Evolutionary conservation across 257 asterid genomes (phyloP).

Genomic region (Leonotis leonurus): DNA sequence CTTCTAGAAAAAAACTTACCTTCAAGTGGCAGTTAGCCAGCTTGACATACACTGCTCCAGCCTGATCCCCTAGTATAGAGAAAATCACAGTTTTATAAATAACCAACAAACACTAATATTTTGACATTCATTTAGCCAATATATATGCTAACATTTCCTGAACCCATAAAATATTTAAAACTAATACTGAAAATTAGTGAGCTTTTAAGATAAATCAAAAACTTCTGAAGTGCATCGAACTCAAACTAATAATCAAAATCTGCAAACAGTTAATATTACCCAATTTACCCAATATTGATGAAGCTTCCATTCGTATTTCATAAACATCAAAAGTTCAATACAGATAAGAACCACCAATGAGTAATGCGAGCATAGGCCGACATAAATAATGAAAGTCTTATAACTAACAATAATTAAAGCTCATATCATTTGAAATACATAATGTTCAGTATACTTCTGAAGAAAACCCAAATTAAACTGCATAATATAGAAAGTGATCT

Average conservation of each 20-base stretch:
- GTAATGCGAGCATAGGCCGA: background rate
- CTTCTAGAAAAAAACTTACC: constrained; percentile 32
- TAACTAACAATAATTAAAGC: background rate
- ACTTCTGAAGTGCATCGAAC: background rate
- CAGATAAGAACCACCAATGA: background rate
- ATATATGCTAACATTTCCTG: background rate
- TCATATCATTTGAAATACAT: background rate
- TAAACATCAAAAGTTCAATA: background rate
- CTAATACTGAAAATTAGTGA: background rate
- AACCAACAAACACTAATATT: no score
- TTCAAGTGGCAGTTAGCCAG: constrained; percentile 74
- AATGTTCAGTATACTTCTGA: background rate
- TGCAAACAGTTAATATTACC: no score
- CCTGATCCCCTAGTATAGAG: constrained; percentile 73
- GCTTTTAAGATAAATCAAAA: background rate
- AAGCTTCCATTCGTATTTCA: background rate
- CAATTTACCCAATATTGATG: background rate
- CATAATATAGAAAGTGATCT: background rate
- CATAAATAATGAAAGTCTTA: background rate
- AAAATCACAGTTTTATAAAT: no score
- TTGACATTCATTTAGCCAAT: constrained; percentile 8
- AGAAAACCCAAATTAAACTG: background rate
- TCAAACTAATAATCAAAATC: constrained; percentile 5
- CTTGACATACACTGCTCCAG: constrained; percentile 79
- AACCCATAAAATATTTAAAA: no score